Conservation (phyloP, 495 filamentous ascomycete species). For the Rhypophila decipiens region DNA sequence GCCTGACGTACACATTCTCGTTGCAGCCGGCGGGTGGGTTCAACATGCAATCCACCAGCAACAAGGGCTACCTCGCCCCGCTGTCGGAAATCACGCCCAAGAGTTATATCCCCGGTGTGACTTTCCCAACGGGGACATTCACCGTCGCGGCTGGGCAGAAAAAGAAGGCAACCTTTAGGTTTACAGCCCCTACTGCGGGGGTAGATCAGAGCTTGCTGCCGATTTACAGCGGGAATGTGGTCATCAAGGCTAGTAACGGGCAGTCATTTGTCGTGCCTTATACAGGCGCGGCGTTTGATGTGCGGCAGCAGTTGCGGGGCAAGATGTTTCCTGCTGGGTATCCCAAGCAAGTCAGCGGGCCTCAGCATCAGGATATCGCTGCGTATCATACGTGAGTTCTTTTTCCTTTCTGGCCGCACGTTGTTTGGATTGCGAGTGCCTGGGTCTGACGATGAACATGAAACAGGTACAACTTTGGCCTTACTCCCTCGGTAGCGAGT, state of each 20-base stretch:
- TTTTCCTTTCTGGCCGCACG: too few species aligned
- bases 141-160: background rate
- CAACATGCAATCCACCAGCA: background rate
- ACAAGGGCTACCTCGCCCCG: background rate
- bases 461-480: background rate
- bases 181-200: background rate
- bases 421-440: too few species aligned
- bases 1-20: background rate
- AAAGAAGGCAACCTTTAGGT: background rate
- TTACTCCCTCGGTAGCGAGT: background rate
- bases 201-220: background rate
- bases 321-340: background rate
- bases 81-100: background rate
- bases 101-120: background rate
- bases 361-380: background rate
- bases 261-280: background rate
- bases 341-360: background rate
- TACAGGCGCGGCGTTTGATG: background rate
- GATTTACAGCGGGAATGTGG: background rate
- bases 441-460: background rate
- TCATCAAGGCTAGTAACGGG: background rate
- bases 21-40: background rate
- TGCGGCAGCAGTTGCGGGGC: background rate
- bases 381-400: background rate
- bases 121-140: background rate